Conservation (phyloP, 257 asterid genomes). For the Solanum habrochaites region DNA sequence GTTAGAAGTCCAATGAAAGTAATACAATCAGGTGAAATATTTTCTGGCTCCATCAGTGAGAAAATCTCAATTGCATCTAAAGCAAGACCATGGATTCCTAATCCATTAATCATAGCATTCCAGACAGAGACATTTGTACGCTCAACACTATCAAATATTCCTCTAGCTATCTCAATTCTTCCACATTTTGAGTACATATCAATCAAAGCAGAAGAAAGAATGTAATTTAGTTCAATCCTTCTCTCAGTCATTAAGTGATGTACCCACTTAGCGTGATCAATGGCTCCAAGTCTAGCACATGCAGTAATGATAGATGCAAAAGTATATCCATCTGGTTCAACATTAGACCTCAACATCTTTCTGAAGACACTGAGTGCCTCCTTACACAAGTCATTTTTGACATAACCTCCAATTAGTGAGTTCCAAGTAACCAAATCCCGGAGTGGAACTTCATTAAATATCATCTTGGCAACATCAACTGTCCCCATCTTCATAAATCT, state of each 20-base stretch:
- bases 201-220: slow-evolving; percentile 57
- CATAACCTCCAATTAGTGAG: slow-evolving; percentile 56
- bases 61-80: slow-evolving; percentile 41
- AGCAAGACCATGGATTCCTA: slow-evolving; percentile 64
- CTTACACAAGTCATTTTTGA: slow-evolving; percentile 28
- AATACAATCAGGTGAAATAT: slow-evolving; percentile 41
- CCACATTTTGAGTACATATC: slow-evolving; percentile 90
- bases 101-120: slow-evolving; percentile 71
- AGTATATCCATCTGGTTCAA: slow-evolving; percentile 60
- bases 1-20: slow-evolving; percentile 63
- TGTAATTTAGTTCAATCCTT: slow-evolving; percentile 40
- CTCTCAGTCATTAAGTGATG: slow-evolving; percentile 49
- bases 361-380: slow-evolving; percentile 45
- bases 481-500: slow-evolving; percentile 47
- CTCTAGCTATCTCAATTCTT: slow-evolving; percentile 44
- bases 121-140: slow-evolving; percentile 46
- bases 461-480: slow-evolving; percentile 38
- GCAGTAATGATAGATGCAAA: slow-evolving; percentile 58
- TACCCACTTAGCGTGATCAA: slow-evolving; percentile 57
- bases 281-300: slow-evolving; percentile 68
- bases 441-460: slow-evolving; percentile 27
- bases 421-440: slow-evolving; percentile 82
- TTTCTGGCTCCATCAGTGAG: slow-evolving; percentile 31
- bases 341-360: slow-evolving; percentile 34
- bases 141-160: slow-evolving; percentile 25